Base-by-base conservation (phyloP, 2,329 filamentous ascomycete genomes). In the Verticillium nonalfalfae region DNA sequence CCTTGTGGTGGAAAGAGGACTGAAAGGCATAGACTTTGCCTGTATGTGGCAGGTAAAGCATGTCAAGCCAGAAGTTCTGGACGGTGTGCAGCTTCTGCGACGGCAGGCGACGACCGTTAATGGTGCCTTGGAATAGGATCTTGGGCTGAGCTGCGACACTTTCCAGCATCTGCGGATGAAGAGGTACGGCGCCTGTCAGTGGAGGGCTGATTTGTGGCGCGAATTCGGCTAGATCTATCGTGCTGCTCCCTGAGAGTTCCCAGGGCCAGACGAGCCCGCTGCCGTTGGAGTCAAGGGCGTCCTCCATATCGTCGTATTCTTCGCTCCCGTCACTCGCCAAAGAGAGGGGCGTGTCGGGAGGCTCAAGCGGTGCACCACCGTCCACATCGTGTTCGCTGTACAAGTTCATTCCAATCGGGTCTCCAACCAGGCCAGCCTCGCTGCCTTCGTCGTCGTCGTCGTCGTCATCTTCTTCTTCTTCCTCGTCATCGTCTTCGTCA, bases 11-110 rank as follows among this genome's bases (percentile, higher is more conserved):
- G 14, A 60, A 14, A 7, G 58, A 54, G n/a, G 52, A 57, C 13
- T 63, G 62, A 11, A 59, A 40, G 10, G 56, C 38, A 34, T 61
- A 65, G 7, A 62, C 62, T 38, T 57, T 59, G 38, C 74, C 74
- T 11, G 60, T 69, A 50, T 76, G 73, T 13, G 75, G 75, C 26
- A 72, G 70, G 60, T 74, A 77, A 0, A 69, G 67, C 74, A 76
- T 76, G 61, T 73, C 68, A 4, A 70, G 65, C 38, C 60, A 64
- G 21, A 50, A 21, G 18, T 26, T 50, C 39, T 15, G 45, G n/a
- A n/a, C 18, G 45, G 7, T 9, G 7, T 58, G 18, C 56, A 36
- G 36, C 35, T 55, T 55, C 7, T 13, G 52, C 5, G 52, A 13
- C 21, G 39, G 39, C 39, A 15, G 39, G 6, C 39, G 39, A 15